Conservation (phyloP, 1,139 yeast species). For the Candida sp. region DNA sequence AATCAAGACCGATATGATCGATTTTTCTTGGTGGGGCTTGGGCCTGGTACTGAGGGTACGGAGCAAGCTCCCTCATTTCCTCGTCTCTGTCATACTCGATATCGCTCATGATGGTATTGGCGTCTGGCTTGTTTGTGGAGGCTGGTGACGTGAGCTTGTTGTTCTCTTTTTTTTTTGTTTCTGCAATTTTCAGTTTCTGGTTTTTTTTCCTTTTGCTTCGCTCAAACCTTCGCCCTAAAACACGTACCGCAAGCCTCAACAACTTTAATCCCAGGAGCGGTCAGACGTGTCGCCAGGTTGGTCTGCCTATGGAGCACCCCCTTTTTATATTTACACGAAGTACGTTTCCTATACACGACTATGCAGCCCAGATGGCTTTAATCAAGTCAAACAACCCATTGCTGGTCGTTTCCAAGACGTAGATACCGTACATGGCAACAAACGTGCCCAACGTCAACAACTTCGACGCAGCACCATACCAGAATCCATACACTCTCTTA, state of each 20-base stretch:
- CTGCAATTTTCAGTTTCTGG: background rate
- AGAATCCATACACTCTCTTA: constrained; percentile 69
- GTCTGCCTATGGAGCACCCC: no score
- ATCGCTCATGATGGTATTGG: constrained; percentile 4
- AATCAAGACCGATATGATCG: constrained; percentile 31
- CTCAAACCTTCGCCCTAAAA: background rate
- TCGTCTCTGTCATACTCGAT: constrained; percentile 9
- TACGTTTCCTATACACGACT: constrained; percentile 3
- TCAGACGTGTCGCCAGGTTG: no score
- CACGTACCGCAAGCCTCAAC: background rate
- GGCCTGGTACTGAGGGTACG: constrained; percentile 15
- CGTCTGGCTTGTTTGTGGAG: background rate
- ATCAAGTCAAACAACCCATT: constrained; percentile 62
- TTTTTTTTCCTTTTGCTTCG: background rate
- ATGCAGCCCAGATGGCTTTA: constrained; percentile 43
- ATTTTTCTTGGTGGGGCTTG: constrained; percentile 16
- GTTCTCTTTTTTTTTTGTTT: background rate
- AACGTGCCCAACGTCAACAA: constrained; percentile 66
- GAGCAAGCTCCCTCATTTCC: constrained; percentile 15
- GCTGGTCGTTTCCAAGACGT: constrained; percentile 54
- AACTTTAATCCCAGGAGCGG: no score
- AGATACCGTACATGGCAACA: constrained; percentile 69
- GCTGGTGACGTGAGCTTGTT: background rate
- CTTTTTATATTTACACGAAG: background rate
- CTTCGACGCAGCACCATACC: constrained; percentile 65